phyloP scores from a whole-genome alignment of 2,329 filamentous ascomycete genomes.

The Xylariaceae sp. region DNA sequence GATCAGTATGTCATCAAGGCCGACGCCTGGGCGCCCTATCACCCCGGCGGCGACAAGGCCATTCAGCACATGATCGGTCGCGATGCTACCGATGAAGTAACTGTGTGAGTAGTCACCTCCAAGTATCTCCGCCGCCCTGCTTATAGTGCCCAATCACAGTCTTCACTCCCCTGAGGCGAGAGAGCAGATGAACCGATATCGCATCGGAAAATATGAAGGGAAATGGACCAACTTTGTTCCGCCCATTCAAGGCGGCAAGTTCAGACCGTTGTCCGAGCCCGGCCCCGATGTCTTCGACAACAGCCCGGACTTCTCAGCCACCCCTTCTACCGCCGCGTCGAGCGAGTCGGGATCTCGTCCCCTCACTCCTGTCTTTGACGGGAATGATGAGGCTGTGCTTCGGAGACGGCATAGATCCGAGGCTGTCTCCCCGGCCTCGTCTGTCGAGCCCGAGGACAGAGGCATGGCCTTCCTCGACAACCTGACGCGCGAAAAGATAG shows the following conservation, averaged over 20 bases:
- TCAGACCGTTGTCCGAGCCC: slow-evolving; percentile 45
- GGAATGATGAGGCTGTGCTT: slow-evolving; percentile 29
- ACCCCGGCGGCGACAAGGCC: slow-evolving; percentile 86
- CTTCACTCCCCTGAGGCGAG: slow-evolving; percentile 77
- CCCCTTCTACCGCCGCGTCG: slow-evolving; percentile 34
- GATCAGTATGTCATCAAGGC: slow-evolving; percentile 78
- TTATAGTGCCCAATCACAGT: slow-evolving; percentile 40
- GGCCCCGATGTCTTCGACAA: slow-evolving; percentile 34
- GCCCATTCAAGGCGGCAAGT: slow-evolving; percentile 84
- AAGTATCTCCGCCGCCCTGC: slow-evolving; percentile 4
- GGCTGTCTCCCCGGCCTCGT: slow-evolving; percentile 58
- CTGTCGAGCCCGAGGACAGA: slow-evolving; percentile 41
- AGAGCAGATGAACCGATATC: slow-evolving; percentile 71
- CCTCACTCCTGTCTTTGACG: slow-evolving; percentile 49
- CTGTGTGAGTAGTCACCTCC: slow-evolving; percentile 56
- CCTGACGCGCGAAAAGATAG: slow-evolving; percentile 68
- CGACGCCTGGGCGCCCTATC: slow-evolving; percentile 82
- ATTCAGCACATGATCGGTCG: slow-evolving; percentile 90
- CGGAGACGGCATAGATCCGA: slow-evolving; percentile 32
- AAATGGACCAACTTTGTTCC: slow-evolving; percentile 83
- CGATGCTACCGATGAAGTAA: slow-evolving; percentile 92
- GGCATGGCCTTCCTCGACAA: slow-evolving; percentile 65
- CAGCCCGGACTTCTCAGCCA: slow-evolving; percentile 35
- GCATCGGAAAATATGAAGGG: slow-evolving; percentile 76
- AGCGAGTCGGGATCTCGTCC: slow-evolving; percentile 51